phyloP scores from a whole-genome alignment of 192 early-diverging fungal species.

The Mycoemilia scoparia region DNA sequence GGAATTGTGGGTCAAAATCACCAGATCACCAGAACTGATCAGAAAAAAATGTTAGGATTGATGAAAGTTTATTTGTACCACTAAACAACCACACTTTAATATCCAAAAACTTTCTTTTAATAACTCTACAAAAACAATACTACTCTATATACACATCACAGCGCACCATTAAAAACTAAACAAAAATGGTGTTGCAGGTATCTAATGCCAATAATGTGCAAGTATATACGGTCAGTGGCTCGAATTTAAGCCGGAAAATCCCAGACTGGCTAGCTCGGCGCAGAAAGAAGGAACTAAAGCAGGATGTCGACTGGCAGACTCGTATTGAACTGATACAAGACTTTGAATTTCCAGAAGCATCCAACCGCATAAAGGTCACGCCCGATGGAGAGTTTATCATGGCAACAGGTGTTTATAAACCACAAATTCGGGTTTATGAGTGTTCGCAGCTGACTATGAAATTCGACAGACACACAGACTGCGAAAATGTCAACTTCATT shows the following conservation, averaged over 20 bases:
- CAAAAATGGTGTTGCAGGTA: constrained; percentile 56
- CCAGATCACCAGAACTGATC: background rate
- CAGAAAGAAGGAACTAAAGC: constrained; percentile 71
- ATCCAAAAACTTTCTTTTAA: too few relatives aligned
- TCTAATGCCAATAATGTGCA: constrained; percentile 86
- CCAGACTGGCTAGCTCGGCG: constrained; percentile 88
- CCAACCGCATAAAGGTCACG: constrained; percentile 62
- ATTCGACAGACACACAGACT: constrained; percentile 89
- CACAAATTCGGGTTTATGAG: constrained; percentile 90
- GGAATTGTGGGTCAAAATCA: background rate
- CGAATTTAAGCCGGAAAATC: constrained; percentile 49
- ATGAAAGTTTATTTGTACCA: constrained; percentile 1
- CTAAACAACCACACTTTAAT: too few relatives aligned
- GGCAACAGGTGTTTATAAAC: constrained; percentile 96
- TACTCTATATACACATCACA: background rate
- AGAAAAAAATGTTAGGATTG: constrained; percentile 6
- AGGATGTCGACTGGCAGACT: constrained; percentile 73
- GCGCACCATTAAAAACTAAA: background rate
- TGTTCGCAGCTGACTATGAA: constrained; percentile 89
- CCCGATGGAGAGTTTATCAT: constrained; percentile 72
- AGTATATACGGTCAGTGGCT: constrained; percentile 65
- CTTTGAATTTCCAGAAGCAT: constrained; percentile 94
- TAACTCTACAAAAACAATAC: background rate
- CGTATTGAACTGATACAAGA: constrained; percentile 94
- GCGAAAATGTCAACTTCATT: constrained; percentile 75